Evolutionary conservation across 2,329 filamentous ascomycete genomes (phyloP).

Genomic region (Mariannaea sp.): DNA sequence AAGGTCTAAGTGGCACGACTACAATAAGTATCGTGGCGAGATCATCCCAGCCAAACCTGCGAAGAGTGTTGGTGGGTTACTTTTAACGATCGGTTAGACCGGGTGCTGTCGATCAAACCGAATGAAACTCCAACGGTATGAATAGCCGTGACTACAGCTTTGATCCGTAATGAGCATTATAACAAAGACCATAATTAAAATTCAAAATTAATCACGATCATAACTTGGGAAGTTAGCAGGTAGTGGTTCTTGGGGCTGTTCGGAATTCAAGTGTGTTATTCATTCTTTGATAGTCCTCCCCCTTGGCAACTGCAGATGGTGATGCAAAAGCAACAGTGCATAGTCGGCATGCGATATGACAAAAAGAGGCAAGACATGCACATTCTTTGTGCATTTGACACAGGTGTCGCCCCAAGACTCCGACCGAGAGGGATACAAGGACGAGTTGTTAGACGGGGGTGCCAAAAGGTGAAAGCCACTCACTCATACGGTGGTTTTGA

Average conservation of each 20-base stretch:
- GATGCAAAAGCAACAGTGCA: neutral
- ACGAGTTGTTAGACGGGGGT: too few relatives aligned
- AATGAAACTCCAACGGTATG: neutral
- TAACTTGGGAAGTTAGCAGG: neutral
- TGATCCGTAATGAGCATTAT: neutral
- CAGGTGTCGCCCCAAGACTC: too few relatives aligned
- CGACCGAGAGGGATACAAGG: too few relatives aligned
- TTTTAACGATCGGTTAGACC: too few relatives aligned
- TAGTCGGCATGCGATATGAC: too few relatives aligned
- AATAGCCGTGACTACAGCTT: neutral
- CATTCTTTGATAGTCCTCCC: neutral
- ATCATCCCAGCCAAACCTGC: too few relatives aligned
- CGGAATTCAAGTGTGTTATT: neutral
- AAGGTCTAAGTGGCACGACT: too few relatives aligned
- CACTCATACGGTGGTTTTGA: neutral
- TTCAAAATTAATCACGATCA: neutral
- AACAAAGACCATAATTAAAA: constrained; percentile 12
- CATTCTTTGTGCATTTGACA: neutral
- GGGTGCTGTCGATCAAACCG: neutral
- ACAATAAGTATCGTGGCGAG: too few relatives aligned
- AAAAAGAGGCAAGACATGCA: too few relatives aligned
- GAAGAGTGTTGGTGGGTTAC: too few relatives aligned
- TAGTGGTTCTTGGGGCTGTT: neutral
- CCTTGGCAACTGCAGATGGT: neutral
- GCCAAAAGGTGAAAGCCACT: too few relatives aligned